phyloP scores from a whole-genome alignment of 1,284 basidiomycete genomes.

The Inonotus hispidus region DNA sequence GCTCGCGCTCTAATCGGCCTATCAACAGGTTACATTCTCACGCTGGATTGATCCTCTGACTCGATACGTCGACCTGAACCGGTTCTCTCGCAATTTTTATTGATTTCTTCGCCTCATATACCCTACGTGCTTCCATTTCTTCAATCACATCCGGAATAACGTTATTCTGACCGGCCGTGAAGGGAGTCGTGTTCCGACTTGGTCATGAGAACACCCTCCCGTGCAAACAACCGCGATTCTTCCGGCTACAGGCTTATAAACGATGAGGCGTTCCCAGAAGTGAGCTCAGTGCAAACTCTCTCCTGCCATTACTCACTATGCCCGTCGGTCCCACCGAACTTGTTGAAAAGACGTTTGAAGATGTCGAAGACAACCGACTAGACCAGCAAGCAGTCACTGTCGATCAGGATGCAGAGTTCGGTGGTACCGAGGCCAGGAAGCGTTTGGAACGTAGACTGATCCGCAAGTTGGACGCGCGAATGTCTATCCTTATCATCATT shows the following conservation, averaged over 20 bases:
- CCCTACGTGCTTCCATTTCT: background rate
- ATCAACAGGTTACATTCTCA: too few relatives aligned
- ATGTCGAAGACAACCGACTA: slow-evolving; percentile 23
- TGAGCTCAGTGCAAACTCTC: background rate
- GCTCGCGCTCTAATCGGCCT: too few relatives aligned
- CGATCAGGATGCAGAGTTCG: slow-evolving; percentile 22
- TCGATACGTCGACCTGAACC: too few relatives aligned
- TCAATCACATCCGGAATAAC: background rate
- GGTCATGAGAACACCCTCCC: background rate
- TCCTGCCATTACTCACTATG: background rate
- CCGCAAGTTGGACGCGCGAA: slow-evolving; percentile 24
- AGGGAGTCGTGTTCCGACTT: background rate
- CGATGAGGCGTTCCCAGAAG: slow-evolving; percentile 1
- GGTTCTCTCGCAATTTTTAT: too few relatives aligned
- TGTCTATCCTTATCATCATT: slow-evolving; percentile 28
- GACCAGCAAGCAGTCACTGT: background rate
- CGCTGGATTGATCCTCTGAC: too few relatives aligned
- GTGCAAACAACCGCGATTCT: background rate
- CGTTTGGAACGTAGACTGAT: slow-evolving; percentile 23
- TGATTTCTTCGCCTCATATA: background rate
- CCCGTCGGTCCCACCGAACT: slow-evolving; percentile 20
- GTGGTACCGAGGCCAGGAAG: slow-evolving; percentile 21
- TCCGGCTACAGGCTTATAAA: slow-evolving; percentile 10
- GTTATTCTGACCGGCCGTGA: background rate
- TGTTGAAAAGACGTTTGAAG: slow-evolving; percentile 26